Evolutionary conservation across 2,329 filamentous ascomycete genomes (phyloP).

Genomic region (Trichoderma sp.): DNA sequence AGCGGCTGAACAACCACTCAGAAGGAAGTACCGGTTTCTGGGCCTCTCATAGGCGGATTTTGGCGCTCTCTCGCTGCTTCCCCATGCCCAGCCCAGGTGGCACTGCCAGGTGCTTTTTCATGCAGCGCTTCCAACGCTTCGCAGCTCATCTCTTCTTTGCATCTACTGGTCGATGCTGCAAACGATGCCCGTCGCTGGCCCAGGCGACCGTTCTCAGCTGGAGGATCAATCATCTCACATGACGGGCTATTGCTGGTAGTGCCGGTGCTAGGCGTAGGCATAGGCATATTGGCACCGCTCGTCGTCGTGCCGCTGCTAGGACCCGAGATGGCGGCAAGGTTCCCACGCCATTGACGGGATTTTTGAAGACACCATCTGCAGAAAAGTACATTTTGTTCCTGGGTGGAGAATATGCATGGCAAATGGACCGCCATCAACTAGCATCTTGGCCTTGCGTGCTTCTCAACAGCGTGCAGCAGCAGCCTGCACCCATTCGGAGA

Average conservation of each 20-base stretch:
- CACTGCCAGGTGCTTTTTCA: not conserved
- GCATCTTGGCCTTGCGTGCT: conserved; percentile 13
- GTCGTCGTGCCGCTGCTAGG: not conserved
- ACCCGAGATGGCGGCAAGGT: not conserved
- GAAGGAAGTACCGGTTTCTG: conserved; percentile 29
- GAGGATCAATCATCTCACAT: not conserved
- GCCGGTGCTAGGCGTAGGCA: not conserved
- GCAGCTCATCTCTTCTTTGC: not conserved
- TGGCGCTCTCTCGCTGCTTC: conserved; percentile 7
- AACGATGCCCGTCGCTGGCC: not conserved
- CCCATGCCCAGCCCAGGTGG: not conserved
- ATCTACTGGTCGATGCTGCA: conserved; percentile 3
- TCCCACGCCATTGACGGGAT: conserved; percentile 1
- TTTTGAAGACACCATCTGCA: not conserved
- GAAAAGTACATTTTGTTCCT: not conserved
- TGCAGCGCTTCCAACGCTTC: conserved; percentile 14
- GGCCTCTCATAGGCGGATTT: conserved; percentile 30
- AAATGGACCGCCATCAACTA: conserved; percentile 2
- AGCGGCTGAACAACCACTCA: conserved; percentile 34
- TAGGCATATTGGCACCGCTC: not conserved
- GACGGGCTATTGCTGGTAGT: not conserved
- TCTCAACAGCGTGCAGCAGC: conserved; percentile 9
- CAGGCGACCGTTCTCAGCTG: not conserved
- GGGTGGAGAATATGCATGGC: conserved; percentile 5
- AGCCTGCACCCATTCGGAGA: not conserved